These are phyloP conservation scores for Starmerella tilneyi DNA, from an alignment of 805 yeast species.

Conservation along the genomic window DNA sequence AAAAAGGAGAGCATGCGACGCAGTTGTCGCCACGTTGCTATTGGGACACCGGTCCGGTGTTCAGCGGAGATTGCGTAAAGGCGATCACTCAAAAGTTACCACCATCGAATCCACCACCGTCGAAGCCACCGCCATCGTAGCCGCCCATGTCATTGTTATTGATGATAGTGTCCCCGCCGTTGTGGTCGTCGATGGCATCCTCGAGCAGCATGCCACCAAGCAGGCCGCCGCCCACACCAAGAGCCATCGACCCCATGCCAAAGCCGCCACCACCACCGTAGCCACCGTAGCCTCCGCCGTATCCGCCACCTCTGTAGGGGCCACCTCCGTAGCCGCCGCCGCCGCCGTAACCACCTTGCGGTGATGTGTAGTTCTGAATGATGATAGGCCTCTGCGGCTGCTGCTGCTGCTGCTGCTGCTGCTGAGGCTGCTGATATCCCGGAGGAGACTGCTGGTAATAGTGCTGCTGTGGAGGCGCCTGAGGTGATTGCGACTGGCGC, in stretches of 20 bases:
- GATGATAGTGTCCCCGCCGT: conserved; percentile 26
- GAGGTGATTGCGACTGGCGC: conserved; percentile 8
- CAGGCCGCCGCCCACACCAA: conserved; percentile 28
- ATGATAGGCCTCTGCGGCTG: conserved; percentile 23
- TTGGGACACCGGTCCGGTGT: too few relatives aligned
- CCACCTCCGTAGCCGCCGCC: conserved; percentile 24
- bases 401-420: conserved; percentile 25
- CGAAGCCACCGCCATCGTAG: conserved; percentile 20
- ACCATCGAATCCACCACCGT: conserved; percentile 29
- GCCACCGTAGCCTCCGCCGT: conserved; percentile 17
- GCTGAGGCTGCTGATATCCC: conserved; percentile 20
- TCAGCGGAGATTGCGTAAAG: too few relatives aligned
- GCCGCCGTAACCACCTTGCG: too few relatives aligned
- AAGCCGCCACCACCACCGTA: conserved; percentile 32
- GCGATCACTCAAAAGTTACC: conserved; percentile 12
- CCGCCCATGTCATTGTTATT: conserved; percentile 31
- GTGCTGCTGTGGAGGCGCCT: conserved; percentile 30
- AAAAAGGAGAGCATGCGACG: too few relatives aligned
- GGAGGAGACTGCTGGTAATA: conserved; percentile 25
- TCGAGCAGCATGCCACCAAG: conserved; percentile 29
- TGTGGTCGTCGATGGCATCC: conserved; percentile 19
- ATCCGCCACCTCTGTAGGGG: conserved; percentile 11
- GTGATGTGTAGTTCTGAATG: conserved; percentile 26
- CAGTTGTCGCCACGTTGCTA: too few relatives aligned
- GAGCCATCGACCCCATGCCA: conserved; percentile 40